A percentile compares a stretch with the other conserved stretches of the same genome.
These are phyloP conservation scores for Cladosporium cucumerinum DNA, from an alignment of 2,329 filamentous ascomycete genomes.

Conservation along the genomic window DNA sequence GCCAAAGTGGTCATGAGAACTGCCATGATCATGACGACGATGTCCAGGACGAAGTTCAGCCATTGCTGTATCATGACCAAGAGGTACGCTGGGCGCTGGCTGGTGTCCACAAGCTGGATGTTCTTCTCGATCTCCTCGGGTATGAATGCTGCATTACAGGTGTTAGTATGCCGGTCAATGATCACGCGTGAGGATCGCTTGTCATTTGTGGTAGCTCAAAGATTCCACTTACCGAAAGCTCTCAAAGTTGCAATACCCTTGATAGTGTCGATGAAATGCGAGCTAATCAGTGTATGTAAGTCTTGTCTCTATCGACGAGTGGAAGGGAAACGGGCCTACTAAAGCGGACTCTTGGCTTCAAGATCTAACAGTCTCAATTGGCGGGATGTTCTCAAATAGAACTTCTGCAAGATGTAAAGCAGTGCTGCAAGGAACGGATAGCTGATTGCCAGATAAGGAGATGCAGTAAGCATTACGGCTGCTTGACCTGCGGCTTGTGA, in stretches of 20 bases:
- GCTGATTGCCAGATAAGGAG: neutral
- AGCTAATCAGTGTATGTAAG: neutral
- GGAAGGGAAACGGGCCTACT: neutral
- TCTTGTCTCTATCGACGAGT: neutral
- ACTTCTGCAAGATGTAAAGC: neutral
- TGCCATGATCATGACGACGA: neutral
- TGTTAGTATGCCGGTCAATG: neutral
- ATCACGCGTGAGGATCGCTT: neutral
- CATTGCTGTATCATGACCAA: conserved; percentile 3
- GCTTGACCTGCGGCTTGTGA: neutral
- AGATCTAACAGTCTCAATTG: neutral
- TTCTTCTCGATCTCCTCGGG: neutral
- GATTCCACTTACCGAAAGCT: neutral
- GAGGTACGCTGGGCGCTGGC: neutral
- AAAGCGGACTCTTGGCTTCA: neutral
- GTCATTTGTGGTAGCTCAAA: neutral
- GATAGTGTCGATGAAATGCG: neutral
- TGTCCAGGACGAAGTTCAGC: conserved; percentile 3
- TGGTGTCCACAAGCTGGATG: neutral
- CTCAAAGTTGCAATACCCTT: neutral
- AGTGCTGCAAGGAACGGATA: neutral
- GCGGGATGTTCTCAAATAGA: neutral
- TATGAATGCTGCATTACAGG: neutral
- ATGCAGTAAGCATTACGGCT: neutral
- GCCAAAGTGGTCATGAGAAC: neutral